Evolutionary conservation across 2,329 filamentous ascomycete genomes (phyloP), one percentile per base, ranked within the genome.

Genomic region (Colletotrichum sp.): DNA sequence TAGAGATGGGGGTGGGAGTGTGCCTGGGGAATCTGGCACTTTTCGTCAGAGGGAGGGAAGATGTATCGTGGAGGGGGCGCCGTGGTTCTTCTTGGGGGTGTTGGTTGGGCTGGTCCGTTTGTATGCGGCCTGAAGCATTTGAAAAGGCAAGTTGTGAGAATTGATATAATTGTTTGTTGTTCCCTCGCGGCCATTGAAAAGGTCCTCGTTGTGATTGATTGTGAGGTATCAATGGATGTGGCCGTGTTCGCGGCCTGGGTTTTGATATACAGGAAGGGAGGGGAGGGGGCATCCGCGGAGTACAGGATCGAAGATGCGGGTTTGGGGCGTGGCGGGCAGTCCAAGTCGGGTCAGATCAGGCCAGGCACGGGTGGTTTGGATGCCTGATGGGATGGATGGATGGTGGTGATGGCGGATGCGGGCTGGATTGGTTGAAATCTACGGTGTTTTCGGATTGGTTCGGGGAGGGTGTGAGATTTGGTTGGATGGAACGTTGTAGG

Each of bases 281-380:
- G 12, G 52, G 26, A 38, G 56, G 21, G 55, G 24, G 1, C 28
- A 32, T 30, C 56, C 65, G 65, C 56, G 24, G 71, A 62, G 71
- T 69, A 73, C 71, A 73, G 71, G 58, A 58, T 73, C 71, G 71
- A 32, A 69, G 36, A 73, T 63, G 71, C 56, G 68, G 71, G 71
- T n/a, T 58, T n/a, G 65, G 30, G 71, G 71, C 71, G 56, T 32
- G 18, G 38, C 3, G 38, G 5, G 38, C 38, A 43, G 38, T 21
- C 8, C n/a, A n/a, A n/a, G 43, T 7, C 34, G 18, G 13, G 28
- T 36, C 59, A 18, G 18, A 32, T 59, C 56, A 32, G 58, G 58
- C 30, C n/a, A 21, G 43, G 43, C 43, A 52, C 43, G 43, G 43
- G 10, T 12, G 18, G 43, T 52, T 52, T 52, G 10, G 43, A 52